Evolutionary conservation across 1,284 basidiomycete species (phyloP), one percentile per base, ranked within the genome.

Genomic region (Cutaneotrichosporon daszewskae): DNA sequence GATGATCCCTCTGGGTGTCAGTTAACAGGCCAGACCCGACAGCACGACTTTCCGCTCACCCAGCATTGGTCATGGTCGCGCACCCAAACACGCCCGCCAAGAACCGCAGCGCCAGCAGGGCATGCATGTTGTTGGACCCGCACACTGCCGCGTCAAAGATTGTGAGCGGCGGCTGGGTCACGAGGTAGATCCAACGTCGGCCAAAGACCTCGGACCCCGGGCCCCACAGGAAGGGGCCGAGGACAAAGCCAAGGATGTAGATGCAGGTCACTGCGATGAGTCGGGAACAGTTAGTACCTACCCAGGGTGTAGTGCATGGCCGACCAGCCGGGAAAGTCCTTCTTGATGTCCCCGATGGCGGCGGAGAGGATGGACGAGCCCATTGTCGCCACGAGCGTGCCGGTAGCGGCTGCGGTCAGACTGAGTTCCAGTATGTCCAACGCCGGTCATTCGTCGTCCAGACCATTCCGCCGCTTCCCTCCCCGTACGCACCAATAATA

Each of bases 61-160:
- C 75, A 0, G 65, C 58, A 27, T 76, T 75, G 37, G 72, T 69
- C 40, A 76, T 58, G 5, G 71, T 64, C 10, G 64, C 60, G 6
- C 72, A 68, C 19, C 66, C 72, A 37, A 66, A 69, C 14, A 62
- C 62, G 1, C 75, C 75, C 0, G 63, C 60, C 16, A 75, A 56
- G 57, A 75, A 71, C 5, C 75, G 65, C 40, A 74, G 66, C 24
- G 74, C 55, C 25, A 76, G 62, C 37, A 75, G 51, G 9, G 70
- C 60, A 18, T 54, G 64, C 28, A 73, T 61, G 50, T 66, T 73
- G 17, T 68, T 53, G 2, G 63, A 51, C 0, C 73, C 64, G 5
- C 66, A 62, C 20, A 71, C 65, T 3, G 63, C 73, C 14, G 71
- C 58, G 45, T 72, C 73, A 59, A 74, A 72, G 33, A 64, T 45